These are phyloP conservation scores for Pseudogymnoascus sp. DNA, from an alignment of 2,329 filamentous ascomycete genomes.

Conservation along the genomic window DNA sequence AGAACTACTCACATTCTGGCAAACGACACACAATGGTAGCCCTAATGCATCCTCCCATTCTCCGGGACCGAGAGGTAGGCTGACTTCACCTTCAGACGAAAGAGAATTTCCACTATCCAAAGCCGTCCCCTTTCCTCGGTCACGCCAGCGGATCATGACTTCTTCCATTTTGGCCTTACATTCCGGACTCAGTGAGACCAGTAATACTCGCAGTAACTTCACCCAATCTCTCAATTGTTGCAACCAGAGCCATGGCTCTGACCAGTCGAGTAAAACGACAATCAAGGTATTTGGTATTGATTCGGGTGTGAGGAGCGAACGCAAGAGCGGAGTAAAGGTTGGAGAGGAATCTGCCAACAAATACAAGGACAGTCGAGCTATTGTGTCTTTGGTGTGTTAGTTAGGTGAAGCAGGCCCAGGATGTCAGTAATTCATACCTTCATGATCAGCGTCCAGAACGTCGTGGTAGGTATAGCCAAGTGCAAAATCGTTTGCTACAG, in stretches of 20 bases:
- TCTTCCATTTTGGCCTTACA: constrained; percentile 82
- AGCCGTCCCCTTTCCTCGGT: constrained; percentile 60
- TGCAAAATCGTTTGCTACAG: constrained; percentile 85
- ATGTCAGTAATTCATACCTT: constrained; percentile 47
- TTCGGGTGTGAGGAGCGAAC: constrained; percentile 74
- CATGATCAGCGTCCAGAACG: constrained; percentile 86
- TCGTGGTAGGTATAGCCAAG: constrained; percentile 93
- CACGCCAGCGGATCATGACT: constrained; percentile 70
- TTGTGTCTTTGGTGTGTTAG: constrained; percentile 54
- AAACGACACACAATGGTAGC: constrained; percentile 85
- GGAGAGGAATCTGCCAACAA: constrained; percentile 78
- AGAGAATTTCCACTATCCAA: constrained; percentile 50
- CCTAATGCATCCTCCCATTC: constrained; percentile 91
- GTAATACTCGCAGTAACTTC: constrained; percentile 67
- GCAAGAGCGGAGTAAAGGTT: constrained; percentile 73
- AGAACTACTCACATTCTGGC: constrained; percentile 65
- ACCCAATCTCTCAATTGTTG: constrained; percentile 86
- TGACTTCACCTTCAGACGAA: constrained; percentile 58
- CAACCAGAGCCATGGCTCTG: constrained; percentile 86
- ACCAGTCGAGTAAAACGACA: constrained; percentile 92
- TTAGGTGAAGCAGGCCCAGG: constrained; percentile 14
- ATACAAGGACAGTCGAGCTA: constrained; percentile 83
- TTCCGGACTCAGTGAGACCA: constrained; percentile 64
- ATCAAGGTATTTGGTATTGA: constrained; percentile 80
- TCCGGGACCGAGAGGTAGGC: constrained; percentile 72